Percentiles rank a stretch among this genome's conserved stretches.
Evolutionary conservation across 495 filamentous ascomycete genomes (phyloP).

Genomic region (Aspergillus saccharolyticus): DNA sequence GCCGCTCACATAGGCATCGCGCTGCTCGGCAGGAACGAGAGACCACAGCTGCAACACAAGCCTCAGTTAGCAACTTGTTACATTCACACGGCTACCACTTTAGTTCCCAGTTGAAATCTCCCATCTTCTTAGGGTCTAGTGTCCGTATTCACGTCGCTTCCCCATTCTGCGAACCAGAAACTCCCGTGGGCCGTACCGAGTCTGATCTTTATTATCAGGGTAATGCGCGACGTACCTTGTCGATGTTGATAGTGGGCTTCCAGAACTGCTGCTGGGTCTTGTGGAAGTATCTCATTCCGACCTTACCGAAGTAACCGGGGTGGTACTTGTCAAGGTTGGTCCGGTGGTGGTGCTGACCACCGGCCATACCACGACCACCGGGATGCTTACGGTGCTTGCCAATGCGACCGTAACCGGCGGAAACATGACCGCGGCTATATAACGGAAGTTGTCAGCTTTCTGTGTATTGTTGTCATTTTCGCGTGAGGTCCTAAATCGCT

Average conservation of each 20-base stretch:
- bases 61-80: too few relatives aligned
- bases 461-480: constrained; percentile 10
- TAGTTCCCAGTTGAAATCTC: too few relatives aligned
- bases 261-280: constrained; percentile 84
- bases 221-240: constrained; percentile 60
- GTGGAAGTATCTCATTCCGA: constrained; percentile 95
- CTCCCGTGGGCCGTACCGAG: not conserved
- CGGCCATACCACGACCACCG: constrained; percentile 93
- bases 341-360: constrained; percentile 90
- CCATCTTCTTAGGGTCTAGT: too few relatives aligned
- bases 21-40: constrained; percentile 74
- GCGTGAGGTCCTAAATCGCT: constrained; percentile 12
- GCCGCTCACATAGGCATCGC: constrained; percentile 73
- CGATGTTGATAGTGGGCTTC: constrained; percentile 87
- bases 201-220: not conserved
- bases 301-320: constrained; percentile 96
- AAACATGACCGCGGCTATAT: constrained; percentile 84
- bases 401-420: constrained; percentile 86
- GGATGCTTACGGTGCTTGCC: constrained; percentile 92
- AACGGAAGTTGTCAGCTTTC: constrained; percentile 24
- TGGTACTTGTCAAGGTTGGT: constrained; percentile 95
- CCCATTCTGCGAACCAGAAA: too few relatives aligned
- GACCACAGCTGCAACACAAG: constrained; percentile 62
- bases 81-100: too few relatives aligned
- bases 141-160: too few relatives aligned